phyloP scores from a whole-genome alignment of 768 basidiomycete genomes.

The Galerina sulciceps region DNA sequence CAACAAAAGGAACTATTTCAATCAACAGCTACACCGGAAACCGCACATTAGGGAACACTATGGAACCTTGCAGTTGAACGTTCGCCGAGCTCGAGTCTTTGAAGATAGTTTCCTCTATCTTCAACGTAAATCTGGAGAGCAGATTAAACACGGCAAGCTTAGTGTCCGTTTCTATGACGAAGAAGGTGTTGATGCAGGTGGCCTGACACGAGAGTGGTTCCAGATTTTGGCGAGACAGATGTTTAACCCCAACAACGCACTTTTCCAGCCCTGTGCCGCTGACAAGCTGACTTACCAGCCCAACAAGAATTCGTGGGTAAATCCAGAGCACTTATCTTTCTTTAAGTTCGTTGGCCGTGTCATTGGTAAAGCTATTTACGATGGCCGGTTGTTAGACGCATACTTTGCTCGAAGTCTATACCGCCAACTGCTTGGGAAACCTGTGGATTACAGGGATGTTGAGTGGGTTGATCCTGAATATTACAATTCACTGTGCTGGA shows the following conservation, averaged over 20 bases:
- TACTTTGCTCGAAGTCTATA: conserved; percentile 98
- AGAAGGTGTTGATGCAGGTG: conserved; percentile 98
- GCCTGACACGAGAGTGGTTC: conserved; percentile 98
- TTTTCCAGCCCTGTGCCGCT: conserved; percentile 97
- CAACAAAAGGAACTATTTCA: conserved; percentile 98
- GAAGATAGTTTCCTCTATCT: conserved; percentile 97
- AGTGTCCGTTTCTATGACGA: conserved; percentile 96
- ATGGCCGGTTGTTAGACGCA: conserved; percentile 93
- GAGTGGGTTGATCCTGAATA: conserved; percentile 99
- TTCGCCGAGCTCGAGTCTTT: conserved; percentile 90
- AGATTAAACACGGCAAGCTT: conserved; percentile 97
- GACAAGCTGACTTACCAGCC: conserved; percentile 96
- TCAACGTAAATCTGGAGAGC: conserved; percentile 88
- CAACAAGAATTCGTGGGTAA: conserved; percentile 91
- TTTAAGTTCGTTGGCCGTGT: conserved; percentile 99
- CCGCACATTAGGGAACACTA: conserved; percentile 82
- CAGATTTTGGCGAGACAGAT: conserved; percentile 97
- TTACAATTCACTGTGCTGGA: conserved; percentile 98
- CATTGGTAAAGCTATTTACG: conserved; percentile 97
- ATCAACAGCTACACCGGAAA: conserved; percentile 87
- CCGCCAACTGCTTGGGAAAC: conserved; percentile 91
- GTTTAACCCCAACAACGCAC: conserved; percentile 98
- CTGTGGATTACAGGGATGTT: conserved; percentile 93
- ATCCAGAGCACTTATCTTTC: conserved; percentile 94
- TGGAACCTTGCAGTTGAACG: conserved; percentile 83